Percentiles rank a stretch among this genome's conserved stretches.
Evolutionary conservation across 805 yeast species (phyloP).

Genomic region (Candida nemodendra): DNA sequence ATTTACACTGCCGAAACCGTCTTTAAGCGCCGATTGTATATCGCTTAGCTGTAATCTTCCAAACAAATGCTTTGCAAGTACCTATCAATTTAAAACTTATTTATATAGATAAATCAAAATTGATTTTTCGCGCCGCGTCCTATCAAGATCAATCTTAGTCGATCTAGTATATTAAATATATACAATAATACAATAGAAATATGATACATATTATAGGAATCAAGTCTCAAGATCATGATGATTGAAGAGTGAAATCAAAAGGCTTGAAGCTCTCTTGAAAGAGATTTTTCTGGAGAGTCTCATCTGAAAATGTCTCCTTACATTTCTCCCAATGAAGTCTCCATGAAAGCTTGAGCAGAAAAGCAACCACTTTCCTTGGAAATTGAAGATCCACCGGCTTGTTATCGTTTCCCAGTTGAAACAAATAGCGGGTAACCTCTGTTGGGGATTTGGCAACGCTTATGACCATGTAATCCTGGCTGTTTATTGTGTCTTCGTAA

Average conservation of each 20-base stretch:
- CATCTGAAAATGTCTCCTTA: slow-evolving; percentile 59
- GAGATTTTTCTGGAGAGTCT: slow-evolving; percentile 56
- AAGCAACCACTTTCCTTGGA: slow-evolving; percentile 77
- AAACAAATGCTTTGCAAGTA: too few relatives aligned
- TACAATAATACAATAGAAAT: too few relatives aligned
- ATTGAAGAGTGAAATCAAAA: slow-evolving; percentile 48
- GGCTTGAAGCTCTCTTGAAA: slow-evolving; percentile 57
- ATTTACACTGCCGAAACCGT: too few relatives aligned
- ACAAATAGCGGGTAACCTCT: slow-evolving; percentile 26
- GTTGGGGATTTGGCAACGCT: slow-evolving; percentile 17
- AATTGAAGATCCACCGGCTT: slow-evolving; percentile 67
- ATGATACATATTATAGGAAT: too few relatives aligned
- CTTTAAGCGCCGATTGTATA: too few relatives aligned
- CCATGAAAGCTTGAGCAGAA: slow-evolving; percentile 56
- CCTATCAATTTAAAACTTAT: too few relatives aligned
- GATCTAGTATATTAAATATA: too few relatives aligned
- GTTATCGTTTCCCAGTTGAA: slow-evolving; percentile 28
- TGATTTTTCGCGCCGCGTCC: too few relatives aligned
- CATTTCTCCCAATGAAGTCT: slow-evolving; percentile 79
- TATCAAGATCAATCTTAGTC: too few relatives aligned
- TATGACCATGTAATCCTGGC: slow-evolving; percentile 39
- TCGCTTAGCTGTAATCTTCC: too few relatives aligned
- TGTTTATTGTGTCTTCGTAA: slow-evolving; percentile 26
- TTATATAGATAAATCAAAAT: too few relatives aligned
- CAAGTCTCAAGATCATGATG: background rate